Conservation (phyloP, 2,329 filamentous ascomycete genomes). For the Keithomyces neogunnii region DNA sequence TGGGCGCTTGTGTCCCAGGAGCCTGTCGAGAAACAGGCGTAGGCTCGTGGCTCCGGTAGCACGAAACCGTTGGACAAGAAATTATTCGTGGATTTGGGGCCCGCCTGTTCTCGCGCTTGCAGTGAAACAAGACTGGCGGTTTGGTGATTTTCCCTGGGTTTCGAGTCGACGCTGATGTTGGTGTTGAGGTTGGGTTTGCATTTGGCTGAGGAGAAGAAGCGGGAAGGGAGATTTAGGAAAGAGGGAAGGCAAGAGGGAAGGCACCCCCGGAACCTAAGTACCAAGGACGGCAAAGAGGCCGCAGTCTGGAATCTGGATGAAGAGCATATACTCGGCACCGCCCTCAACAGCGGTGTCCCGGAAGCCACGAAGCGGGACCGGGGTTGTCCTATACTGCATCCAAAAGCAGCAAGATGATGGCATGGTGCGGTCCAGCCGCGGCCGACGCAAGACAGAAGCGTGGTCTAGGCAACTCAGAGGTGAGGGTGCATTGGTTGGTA, state of each 20-base stretch:
- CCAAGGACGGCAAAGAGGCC: neutral
- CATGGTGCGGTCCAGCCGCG: neutral
- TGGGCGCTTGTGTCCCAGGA: constrained; percentile 5
- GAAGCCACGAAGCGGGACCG: no score
- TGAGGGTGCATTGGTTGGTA: neutral
- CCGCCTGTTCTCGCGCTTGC: neutral
- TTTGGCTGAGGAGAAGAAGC: neutral
- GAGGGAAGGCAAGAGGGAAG: neutral
- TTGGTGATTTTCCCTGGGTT: neutral
- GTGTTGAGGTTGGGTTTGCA: neutral
- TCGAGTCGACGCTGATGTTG: neutral
- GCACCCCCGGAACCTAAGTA: neutral
- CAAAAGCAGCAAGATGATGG: neutral
- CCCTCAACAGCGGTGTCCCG: no score
- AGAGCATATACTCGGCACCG: no score
- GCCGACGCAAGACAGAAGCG: neutral
- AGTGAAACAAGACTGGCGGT: neutral
- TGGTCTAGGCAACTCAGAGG: neutral
- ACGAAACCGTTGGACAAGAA: neutral
- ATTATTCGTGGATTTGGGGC: neutral
- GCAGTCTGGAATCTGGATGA: neutral
- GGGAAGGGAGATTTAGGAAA: neutral
- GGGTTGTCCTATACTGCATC: no score
- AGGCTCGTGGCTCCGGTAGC: constrained; percentile 4
- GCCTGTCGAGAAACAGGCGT: constrained; percentile 3